Conservation (phyloP, 1,139 yeast species). For the Blastobotrys serpentis region DNA sequence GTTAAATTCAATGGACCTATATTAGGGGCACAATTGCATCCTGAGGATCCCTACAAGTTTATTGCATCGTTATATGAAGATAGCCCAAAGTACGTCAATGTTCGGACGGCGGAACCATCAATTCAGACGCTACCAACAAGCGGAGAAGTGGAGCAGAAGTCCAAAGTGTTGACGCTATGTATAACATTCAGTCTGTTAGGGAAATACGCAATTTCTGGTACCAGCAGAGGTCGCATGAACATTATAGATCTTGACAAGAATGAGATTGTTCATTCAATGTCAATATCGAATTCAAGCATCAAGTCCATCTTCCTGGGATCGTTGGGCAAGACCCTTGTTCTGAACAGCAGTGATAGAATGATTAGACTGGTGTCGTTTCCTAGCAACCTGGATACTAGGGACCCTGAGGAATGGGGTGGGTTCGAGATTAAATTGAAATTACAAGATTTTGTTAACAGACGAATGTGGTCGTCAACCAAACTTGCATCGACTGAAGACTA, state of each 20-base stretch:
- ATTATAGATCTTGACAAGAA: slow-evolving; percentile 38
- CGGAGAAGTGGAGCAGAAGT: slow-evolving; percentile 24
- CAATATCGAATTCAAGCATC: slow-evolving; percentile 66
- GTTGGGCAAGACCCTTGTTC: slow-evolving; percentile 66
- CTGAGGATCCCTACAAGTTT: slow-evolving; percentile 45
- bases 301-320: slow-evolving; percentile 66
- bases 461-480: slow-evolving; percentile 84
- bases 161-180: slow-evolving; percentile 39
- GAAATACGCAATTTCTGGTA: slow-evolving; percentile 63
- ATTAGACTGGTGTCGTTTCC: slow-evolving; percentile 68
- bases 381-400: slow-evolving; percentile 36
- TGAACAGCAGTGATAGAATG: slow-evolving; percentile 80
- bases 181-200: slow-evolving; percentile 48
- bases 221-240: slow-evolving; percentile 76
- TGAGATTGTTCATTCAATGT: slow-evolving; percentile 48
- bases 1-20: slow-evolving; percentile 66
- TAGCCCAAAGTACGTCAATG: slow-evolving; percentile 35
- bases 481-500: slow-evolving; percentile 80
- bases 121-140: slow-evolving; percentile 32
- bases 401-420: slow-evolving; percentile 44
- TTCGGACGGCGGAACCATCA: slow-evolving; percentile 24
- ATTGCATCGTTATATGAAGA: slow-evolving; percentile 48
- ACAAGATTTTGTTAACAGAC: slow-evolving; percentile 84
- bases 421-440: slow-evolving; percentile 76
- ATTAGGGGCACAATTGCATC: slow-evolving; percentile 67